phyloP scores from a whole-genome alignment of 768 basidiomycete species.

The Phaffia tasmanica region DNA sequence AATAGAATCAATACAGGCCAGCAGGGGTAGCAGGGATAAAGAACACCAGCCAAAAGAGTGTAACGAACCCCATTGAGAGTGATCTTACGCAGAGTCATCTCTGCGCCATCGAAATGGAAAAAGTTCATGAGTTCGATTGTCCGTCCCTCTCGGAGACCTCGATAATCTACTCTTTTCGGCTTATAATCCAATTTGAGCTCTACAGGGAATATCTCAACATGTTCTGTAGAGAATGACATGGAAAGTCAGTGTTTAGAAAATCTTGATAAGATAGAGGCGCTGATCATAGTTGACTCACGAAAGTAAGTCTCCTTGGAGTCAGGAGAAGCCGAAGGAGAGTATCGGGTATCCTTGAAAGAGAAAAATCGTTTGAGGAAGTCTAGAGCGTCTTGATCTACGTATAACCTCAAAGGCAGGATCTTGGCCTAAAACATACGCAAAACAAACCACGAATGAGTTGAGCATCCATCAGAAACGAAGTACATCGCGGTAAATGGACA shows the following conservation, averaged over 20 bases:
- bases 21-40: not conserved
- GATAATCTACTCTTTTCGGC: constrained; percentile 89
- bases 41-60: not conserved
- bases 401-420: constrained; percentile 74
- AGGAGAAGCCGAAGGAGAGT: not conserved
- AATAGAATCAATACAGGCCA: not conserved
- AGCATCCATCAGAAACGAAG: not conserved
- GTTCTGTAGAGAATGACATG: constrained; percentile 47
- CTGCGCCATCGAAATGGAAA: constrained; percentile 97
- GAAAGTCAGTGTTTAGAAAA: not conserved
- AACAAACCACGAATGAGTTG: not conserved
- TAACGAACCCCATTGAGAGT: constrained; percentile 73
- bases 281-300: constrained; percentile 45
- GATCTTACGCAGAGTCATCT: constrained; percentile 92
- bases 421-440: constrained; percentile 54
- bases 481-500: not conserved
- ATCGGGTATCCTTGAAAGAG: constrained; percentile 51
- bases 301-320: constrained; percentile 52
- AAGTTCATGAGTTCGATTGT: constrained; percentile 99
- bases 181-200: constrained; percentile 97
- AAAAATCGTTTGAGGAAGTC: constrained; percentile 97
- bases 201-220: constrained; percentile 88
- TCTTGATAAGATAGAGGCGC: not conserved
- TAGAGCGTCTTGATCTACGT: constrained; percentile 96
- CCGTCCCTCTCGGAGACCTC: constrained; percentile 74